Conservation (phyloP, 2,329 filamentous ascomycete species). For the Simplicillium sp. region DNA sequence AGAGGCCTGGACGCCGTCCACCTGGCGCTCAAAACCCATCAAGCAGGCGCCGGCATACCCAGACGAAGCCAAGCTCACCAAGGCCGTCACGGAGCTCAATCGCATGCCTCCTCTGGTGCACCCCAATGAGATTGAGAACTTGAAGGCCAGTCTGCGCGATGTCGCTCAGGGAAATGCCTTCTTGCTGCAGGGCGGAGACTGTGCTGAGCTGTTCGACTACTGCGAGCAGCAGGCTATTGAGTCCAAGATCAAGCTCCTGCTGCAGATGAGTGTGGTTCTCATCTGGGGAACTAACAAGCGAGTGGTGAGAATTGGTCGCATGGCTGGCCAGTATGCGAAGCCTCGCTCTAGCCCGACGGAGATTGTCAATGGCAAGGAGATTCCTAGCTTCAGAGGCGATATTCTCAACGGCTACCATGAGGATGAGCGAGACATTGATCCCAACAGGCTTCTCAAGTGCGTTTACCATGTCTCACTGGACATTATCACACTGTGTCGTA, state of each 20-base stretch:
- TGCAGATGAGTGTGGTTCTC: slow-evolving; percentile 94
- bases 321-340: slow-evolving; percentile 97
- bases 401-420: slow-evolving; percentile 84
- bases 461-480: slow-evolving; percentile 9
- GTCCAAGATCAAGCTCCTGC: slow-evolving; percentile 88
- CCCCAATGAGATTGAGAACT: slow-evolving; percentile 66
- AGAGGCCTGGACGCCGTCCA: slow-evolving; percentile 47
- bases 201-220: slow-evolving; percentile 95
- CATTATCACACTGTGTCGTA: neutral
- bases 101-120: slow-evolving; percentile 71
- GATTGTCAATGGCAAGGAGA: slow-evolving; percentile 65
- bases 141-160: slow-evolving; percentile 72
- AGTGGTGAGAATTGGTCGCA: slow-evolving; percentile 87
- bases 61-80: slow-evolving; percentile 47
- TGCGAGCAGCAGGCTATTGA: slow-evolving; percentile 85
- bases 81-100: slow-evolving; percentile 54
- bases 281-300: slow-evolving; percentile 78
- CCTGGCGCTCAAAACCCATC: slow-evolving; percentile 71
- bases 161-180: slow-evolving; percentile 89
- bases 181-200: slow-evolving; percentile 91
- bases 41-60: slow-evolving; percentile 67
- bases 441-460: slow-evolving; percentile 66
- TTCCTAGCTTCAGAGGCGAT: slow-evolving; percentile 88
- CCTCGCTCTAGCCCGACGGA: slow-evolving; percentile 85
- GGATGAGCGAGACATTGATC: slow-evolving; percentile 72